Conservation (phyloP, 1,139 yeast genomes). For the Spathaspora sp. region DNA sequence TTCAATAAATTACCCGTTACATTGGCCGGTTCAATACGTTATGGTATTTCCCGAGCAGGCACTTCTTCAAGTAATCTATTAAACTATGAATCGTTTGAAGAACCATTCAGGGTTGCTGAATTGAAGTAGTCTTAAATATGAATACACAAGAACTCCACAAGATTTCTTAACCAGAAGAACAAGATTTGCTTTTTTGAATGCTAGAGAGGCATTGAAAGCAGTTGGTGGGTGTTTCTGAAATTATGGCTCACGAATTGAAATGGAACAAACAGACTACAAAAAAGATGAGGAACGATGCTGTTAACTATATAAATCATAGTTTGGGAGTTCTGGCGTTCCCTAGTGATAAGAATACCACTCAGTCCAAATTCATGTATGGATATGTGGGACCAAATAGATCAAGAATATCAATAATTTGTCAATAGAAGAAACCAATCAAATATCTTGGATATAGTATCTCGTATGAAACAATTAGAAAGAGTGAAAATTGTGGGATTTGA, state of each 20-base stretch:
- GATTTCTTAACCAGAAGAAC: conserved; percentile 94
- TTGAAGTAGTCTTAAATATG: conserved; percentile 79
- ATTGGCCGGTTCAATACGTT: conserved; percentile 46
- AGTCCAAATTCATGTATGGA: too few relatives aligned
- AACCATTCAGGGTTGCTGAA: conserved; percentile 93
- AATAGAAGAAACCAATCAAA: too few relatives aligned
- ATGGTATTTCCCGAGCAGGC: conserved; percentile 33
- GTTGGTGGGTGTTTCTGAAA: conserved; percentile 83
- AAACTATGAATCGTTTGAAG: conserved; percentile 59
- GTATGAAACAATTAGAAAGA: too few relatives aligned
- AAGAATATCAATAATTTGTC: too few relatives aligned
- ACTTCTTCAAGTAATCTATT: conserved; percentile 37
- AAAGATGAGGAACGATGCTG: conserved; percentile 54
- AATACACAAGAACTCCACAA: conserved; percentile 82
- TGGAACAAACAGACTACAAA: conserved; percentile 69
- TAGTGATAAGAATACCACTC: not conserved
- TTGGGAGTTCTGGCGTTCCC: conserved; percentile 23
- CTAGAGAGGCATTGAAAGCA: conserved; percentile 77
- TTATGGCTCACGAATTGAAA: conserved; percentile 75
- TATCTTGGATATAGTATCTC: too few relatives aligned
- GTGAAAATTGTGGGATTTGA: too few relatives aligned
- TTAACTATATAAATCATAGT: conserved; percentile 56
- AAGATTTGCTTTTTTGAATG: conserved; percentile 88
- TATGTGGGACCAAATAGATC: too few relatives aligned
- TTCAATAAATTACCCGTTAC: conserved; percentile 62